Conservation (phyloP, 768 basidiomycete species). For the Auricularia sp. region DNA sequence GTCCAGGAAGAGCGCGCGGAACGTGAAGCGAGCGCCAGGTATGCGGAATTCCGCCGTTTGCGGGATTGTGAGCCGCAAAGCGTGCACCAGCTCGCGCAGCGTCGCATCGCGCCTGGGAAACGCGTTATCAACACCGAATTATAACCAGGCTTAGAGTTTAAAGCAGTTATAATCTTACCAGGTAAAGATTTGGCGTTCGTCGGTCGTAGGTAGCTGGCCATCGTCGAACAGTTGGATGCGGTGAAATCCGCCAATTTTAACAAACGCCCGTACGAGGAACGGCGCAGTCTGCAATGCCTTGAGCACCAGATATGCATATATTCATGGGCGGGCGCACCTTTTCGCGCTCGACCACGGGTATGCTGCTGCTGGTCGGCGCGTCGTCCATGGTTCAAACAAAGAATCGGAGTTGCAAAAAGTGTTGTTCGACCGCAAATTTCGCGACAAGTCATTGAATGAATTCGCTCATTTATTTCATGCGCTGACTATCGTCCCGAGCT, state of each 20-base stretch:
- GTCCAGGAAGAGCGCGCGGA: slow-evolving; percentile 63
- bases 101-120: slow-evolving; percentile 68
- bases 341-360: slow-evolving; percentile 42
- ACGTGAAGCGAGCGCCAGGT: slow-evolving; percentile 72
- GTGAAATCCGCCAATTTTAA: slow-evolving; percentile 75
- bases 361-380: background rate
- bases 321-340: slow-evolving; percentile 31
- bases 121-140: background rate
- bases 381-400: background rate
- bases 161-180: slow-evolving; percentile 38
- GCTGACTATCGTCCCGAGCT: no score
- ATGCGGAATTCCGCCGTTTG: slow-evolving; percentile 64
- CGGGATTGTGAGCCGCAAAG: slow-evolving; percentile 63
- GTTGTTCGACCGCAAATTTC: no score
- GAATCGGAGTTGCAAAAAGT: no score
- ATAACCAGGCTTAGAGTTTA: background rate
- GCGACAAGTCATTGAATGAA: no score
- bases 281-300: slow-evolving; percentile 51
- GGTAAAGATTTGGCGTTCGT: slow-evolving; percentile 75
- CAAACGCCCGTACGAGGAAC: slow-evolving; percentile 72
- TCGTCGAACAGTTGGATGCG: slow-evolving; percentile 68
- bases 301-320: background rate
- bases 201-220: slow-evolving; percentile 61
- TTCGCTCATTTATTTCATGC: no score
- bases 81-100: slow-evolving; percentile 66